Conservation (phyloP, 176 grass and related monocot species). For the Otatea glauca region DNA sequence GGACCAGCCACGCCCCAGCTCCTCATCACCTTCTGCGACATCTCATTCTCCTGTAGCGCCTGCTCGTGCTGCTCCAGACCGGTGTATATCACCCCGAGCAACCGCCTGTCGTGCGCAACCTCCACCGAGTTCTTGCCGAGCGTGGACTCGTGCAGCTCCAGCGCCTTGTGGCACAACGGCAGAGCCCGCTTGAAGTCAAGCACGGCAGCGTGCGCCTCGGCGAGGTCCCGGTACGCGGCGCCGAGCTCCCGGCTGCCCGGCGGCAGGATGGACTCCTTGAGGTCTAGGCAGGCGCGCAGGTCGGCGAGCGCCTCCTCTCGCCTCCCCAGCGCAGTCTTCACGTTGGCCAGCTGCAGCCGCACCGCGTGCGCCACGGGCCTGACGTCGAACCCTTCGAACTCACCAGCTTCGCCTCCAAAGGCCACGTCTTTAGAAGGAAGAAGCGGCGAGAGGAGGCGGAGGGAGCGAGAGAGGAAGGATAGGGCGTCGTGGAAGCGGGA, state of each 20-base stretch:
- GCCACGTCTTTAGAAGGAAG: slow-evolving; percentile 27
- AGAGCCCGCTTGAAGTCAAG: slow-evolving; percentile 89
- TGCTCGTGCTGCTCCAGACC: slow-evolving; percentile 79
- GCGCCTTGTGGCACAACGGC: slow-evolving; percentile 75
- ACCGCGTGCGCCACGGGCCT: slow-evolving; percentile 83
- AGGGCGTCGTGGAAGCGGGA: slow-evolving; percentile 89
- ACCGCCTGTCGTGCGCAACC: slow-evolving; percentile 75
- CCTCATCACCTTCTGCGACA: slow-evolving; percentile 80
- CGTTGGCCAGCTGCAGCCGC: slow-evolving; percentile 72
- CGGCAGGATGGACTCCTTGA: slow-evolving; percentile 79
- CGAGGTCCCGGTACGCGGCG: slow-evolving; percentile 62
- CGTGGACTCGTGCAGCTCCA: slow-evolving; percentile 65
- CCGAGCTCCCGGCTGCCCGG: slow-evolving; percentile 72
- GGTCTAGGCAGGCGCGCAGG: slow-evolving; percentile 70
- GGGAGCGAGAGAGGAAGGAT: slow-evolving; percentile 70
- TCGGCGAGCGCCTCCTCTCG: slow-evolving; percentile 82
- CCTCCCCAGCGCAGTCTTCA: slow-evolving; percentile 87
- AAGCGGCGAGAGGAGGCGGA: slow-evolving; percentile 54
- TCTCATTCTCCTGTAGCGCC: slow-evolving; percentile 80
- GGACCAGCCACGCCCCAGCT: slow-evolving; percentile 64
- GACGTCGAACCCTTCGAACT: slow-evolving; percentile 61
- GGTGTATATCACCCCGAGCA: slow-evolving; percentile 95
- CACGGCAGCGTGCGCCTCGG: slow-evolving; percentile 77
- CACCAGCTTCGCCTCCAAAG: slow-evolving; percentile 11
- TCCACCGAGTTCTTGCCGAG: slow-evolving; percentile 86